Percentiles rank a stretch among this genome's conserved stretches.
These are phyloP conservation scores for Kluyveromyces siamensis DNA, from an alignment of 805 yeast species.

Conservation along the genomic window DNA sequence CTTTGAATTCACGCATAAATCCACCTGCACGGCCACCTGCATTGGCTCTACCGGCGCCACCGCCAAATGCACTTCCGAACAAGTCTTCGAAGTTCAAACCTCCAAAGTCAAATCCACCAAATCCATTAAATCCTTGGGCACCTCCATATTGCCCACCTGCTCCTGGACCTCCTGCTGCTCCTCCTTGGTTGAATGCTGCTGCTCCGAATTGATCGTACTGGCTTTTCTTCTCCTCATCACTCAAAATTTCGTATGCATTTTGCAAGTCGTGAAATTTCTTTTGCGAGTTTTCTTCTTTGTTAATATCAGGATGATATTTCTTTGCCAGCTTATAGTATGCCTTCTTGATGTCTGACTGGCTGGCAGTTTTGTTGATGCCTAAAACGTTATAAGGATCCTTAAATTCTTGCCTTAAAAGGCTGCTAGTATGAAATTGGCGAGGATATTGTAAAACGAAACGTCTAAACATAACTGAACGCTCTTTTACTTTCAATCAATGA, in stretches of 20 bases:
- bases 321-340: constrained; percentile 92
- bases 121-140: constrained; percentile 36
- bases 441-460: constrained; percentile 1
- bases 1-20: constrained; percentile 60
- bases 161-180: constrained; percentile 39
- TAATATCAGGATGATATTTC: constrained; percentile 92
- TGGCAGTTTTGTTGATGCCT: constrained; percentile 68
- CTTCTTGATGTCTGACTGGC: constrained; percentile 81
- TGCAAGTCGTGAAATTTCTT: constrained; percentile 86
- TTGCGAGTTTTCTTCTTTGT: constrained; percentile 84
- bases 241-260: constrained; percentile 85
- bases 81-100: constrained; percentile 52
- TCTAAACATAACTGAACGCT: background rate
- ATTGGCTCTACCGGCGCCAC: constrained; percentile 25
- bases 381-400: constrained; percentile 78
- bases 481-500: too few species aligned
- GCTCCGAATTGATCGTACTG: constrained; percentile 92
- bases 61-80: constrained; percentile 47
- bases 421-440: constrained; percentile 11
- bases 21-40: constrained; percentile 30
- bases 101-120: constrained; percentile 44
- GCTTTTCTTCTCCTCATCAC: constrained; percentile 73
- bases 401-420: constrained; percentile 11
- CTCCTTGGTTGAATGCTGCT: constrained; percentile 64
- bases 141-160: constrained; percentile 41